Evolutionary conservation across 2,329 filamentous ascomycete species (phyloP), one percentile per base, ranked within the genome.

Genomic region (Ilyonectria robusta): DNA sequence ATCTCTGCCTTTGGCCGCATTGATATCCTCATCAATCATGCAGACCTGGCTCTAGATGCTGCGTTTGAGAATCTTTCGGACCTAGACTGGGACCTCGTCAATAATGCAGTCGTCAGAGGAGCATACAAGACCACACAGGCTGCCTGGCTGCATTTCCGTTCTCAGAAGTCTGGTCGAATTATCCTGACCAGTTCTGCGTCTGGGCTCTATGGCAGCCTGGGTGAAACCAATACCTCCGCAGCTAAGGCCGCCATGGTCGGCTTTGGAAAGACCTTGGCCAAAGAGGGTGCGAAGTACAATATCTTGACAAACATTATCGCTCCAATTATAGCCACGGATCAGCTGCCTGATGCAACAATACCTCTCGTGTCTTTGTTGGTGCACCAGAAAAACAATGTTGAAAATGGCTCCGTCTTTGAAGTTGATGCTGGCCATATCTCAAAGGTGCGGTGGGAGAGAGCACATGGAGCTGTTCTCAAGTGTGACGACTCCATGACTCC

Each of bases 11-110:
- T 91, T 79, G 93, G 95, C 75, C 93, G 95, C 77, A 89, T 99
- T 82, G 95, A 99, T 81, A 86, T 99, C 71, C 91, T 99, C 76
- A 92, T 99, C 84, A 99, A 98, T 88, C 98, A 98, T 80, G 96
- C 96, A 67, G 95, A 95, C 78, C 98, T 98, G 78, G 87, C 97
- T 66, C 92, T 95, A 68, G 95, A 98, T 84, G 82, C 98, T 79
- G 95, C 93, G 87, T 98, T 99, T 86, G 97, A 97, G 89, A 98
- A 98, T 84, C 97, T 98, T 90, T 95, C 92, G 81, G 95, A 98
- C 81, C 84, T 92, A 78, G 96, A 99, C 82, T 99, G 96, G 95
- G 95, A 98, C 80, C 84, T 98, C 74, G 93, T 98, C 80, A 93
- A 95, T 83, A 92, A 91, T 79, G 95, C 98, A 62, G 95, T 98